phyloP scores from a whole-genome alignment of 2,329 filamentous ascomycete species.

The Trichoderma asperellum region DNA sequence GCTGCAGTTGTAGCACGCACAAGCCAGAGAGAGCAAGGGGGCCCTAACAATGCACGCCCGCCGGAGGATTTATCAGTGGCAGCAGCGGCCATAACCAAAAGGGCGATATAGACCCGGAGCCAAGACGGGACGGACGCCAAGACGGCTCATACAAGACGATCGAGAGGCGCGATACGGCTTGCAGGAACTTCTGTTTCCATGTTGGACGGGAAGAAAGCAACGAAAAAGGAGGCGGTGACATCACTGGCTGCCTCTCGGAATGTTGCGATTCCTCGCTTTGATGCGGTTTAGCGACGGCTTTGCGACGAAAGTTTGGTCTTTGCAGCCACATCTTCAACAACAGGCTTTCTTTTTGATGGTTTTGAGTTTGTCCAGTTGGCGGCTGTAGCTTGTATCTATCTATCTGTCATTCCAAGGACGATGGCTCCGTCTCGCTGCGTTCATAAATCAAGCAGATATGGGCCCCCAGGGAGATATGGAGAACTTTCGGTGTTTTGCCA shows the following conservation, averaged over 20 bases:
- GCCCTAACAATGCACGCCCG: not conserved
- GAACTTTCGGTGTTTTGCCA: constrained; percentile 7
- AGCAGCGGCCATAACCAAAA: not conserved
- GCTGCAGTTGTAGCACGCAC: not conserved
- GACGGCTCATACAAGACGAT: constrained; percentile 11
- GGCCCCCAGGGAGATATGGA: constrained; percentile 7
- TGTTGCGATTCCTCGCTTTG: not conserved
- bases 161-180: constrained; percentile 8
- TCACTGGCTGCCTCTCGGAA: constrained; percentile 10
- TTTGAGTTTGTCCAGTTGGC: not conserved
- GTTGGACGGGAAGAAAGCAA: constrained; percentile 3
- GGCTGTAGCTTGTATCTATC: too few relatives aligned
- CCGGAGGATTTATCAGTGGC: constrained; percentile 15
- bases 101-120: constrained; percentile 7
- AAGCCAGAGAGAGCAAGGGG: not conserved
- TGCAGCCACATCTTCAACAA: not conserved
- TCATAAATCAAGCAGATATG: not conserved
- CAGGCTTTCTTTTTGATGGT: not conserved
- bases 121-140: constrained; percentile 24
- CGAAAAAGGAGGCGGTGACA: constrained; percentile 4
- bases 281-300: not conserved
- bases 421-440: not conserved
- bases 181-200: constrained; percentile 24
- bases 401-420: not conserved
- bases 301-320: not conserved